Evolutionary conservation across 73 alveolate species (phyloP), one percentile per base, ranked within the genome.

Genomic region (Paramecium sexaurelia): DNA sequence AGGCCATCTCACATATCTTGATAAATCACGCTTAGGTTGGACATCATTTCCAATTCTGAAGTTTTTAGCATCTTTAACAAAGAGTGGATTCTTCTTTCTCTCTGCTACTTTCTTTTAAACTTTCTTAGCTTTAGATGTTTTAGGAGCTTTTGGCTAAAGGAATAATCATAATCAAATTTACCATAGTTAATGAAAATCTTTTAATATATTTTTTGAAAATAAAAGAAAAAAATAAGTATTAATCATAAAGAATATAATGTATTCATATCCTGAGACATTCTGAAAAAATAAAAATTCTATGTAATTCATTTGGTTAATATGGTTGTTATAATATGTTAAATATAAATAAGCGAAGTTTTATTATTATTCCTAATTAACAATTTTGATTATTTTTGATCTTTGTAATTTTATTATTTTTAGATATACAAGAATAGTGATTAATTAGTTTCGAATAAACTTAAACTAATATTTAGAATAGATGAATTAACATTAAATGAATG

Each of bases 1-100:
- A 66, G 99, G 99, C 98, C 99, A 98, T 93, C 96, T 98, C 91
- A 98, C 99, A 95, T 96, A 98, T 87, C 99, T 95, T 26, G 83
- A 61, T 61, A 61, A 61, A 61, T 61, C 83, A 24, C 98, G 93
- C 97, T 96, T 96, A 92, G 99, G 99, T 94, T 95, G 99, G 93
- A 98, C 96, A 93, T 95, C 99, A 69, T 98, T 98, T 73, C 99
- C 99, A 71, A 97, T 93, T 78, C 99, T 96, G 94, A 95, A 97
- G 97, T 95, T 98, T 85, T 96, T 94, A 75, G 96, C 95, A 33
- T 92, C 94, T 92, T 93, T 93, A 92, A 94, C 98, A 95, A 95
- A 96, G 94, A 98, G 94, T 56, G 99, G 99, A 94, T 97, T 97
- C 83, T 68, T 88, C 94, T 88, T 88, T 82, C 87, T 88, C 15